These are phyloP conservation scores for Rhodosporidiobolus sp. DNA, from an alignment of 768 basidiomycete genomes.

Conservation along the genomic window DNA sequence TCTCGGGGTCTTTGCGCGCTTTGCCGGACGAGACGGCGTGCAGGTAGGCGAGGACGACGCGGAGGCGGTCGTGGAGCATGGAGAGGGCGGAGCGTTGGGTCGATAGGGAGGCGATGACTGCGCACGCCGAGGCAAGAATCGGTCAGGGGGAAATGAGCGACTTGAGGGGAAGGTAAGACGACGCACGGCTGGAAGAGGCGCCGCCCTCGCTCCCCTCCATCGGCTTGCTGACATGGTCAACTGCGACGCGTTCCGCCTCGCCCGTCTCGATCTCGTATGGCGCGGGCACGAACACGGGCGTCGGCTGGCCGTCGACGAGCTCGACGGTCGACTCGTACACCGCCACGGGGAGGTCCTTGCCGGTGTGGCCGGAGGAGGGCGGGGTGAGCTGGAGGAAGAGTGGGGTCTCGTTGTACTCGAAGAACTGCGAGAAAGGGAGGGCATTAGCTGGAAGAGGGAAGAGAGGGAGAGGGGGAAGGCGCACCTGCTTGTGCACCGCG, in stretches of 20 bases:
- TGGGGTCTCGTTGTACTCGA: slow-evolving; percentile 78
- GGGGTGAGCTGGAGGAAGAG: slow-evolving; percentile 67
- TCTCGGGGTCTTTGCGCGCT: slow-evolving; percentile 71
- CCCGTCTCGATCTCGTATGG: slow-evolving; percentile 92
- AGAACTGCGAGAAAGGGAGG: slow-evolving; percentile 60
- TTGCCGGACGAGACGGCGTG: slow-evolving; percentile 58
- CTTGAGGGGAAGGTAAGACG: background rate
- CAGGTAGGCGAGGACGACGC: slow-evolving; percentile 82
- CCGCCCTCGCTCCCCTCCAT: slow-evolving; percentile 60
- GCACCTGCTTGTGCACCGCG: slow-evolving; percentile 77
- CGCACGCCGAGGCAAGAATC: background rate
- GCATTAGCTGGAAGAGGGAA: background rate
- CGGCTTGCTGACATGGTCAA: slow-evolving; percentile 75
- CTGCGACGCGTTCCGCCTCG: slow-evolving; percentile 96
- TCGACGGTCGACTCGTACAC: slow-evolving; percentile 92
- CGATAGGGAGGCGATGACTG: slow-evolving; percentile 86
- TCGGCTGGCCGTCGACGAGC: slow-evolving; percentile 65
- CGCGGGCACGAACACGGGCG: slow-evolving; percentile 52
- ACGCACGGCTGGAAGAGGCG: slow-evolving; percentile 61
- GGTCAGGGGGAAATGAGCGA: too few relatives aligned
- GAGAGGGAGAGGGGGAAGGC: slow-evolving; percentile 6
- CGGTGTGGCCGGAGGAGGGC: slow-evolving; percentile 51
- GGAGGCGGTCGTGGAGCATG: slow-evolving; percentile 90
- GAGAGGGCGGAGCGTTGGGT: slow-evolving; percentile 91
- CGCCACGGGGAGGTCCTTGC: slow-evolving; percentile 76